Evolutionary conservation across 805 yeast species (phyloP).

Genomic region (Cyberlindnera mrakii): DNA sequence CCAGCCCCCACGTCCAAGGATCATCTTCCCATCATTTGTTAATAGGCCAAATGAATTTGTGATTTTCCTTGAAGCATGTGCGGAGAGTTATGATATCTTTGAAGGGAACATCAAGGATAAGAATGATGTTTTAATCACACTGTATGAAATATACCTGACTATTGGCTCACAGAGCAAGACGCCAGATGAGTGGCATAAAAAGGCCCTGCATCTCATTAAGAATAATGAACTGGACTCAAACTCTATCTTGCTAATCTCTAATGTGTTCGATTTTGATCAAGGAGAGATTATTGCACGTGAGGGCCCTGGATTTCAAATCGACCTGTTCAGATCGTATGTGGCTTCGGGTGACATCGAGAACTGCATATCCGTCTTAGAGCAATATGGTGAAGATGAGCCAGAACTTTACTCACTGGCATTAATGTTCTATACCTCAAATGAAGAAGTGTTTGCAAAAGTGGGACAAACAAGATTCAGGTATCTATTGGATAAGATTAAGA

Average conservation of each 20-base stretch:
- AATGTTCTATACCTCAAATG: slow-evolving; percentile 52
- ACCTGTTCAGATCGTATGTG: slow-evolving; percentile 61
- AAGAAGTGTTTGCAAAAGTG: slow-evolving; percentile 42
- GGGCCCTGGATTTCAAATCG: slow-evolving; percentile 34
- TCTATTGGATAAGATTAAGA: slow-evolving; percentile 49
- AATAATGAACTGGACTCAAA: slow-evolving; percentile 50
- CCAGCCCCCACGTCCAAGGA: slow-evolving; percentile 84
- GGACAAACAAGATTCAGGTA: slow-evolving; percentile 42
- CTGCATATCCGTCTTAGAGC: slow-evolving; percentile 50
- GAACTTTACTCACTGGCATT: slow-evolving; percentile 63
- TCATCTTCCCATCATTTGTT: slow-evolving; percentile 83
- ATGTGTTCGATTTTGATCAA: slow-evolving; percentile 42
- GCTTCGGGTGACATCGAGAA: slow-evolving; percentile 49
- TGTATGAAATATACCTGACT: slow-evolving; percentile 75
- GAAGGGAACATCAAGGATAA: slow-evolving; percentile 66
- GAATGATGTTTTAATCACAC: slow-evolving; percentile 66
- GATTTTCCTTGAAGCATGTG: slow-evolving; percentile 85
- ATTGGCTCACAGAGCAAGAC: slow-evolving; percentile 39
- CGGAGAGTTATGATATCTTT: slow-evolving; percentile 68
- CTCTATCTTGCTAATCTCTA: slow-evolving; percentile 37
- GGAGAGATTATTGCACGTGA: slow-evolving; percentile 36
- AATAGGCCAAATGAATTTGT: slow-evolving; percentile 84
- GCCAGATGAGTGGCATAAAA: slow-evolving; percentile 51
- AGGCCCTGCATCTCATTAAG: slow-evolving; percentile 51
- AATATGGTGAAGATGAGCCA: slow-evolving; percentile 57